Percentiles rank a stretch among this genome's conserved stretches.
Conservation (phyloP, 495 filamentous ascomycete species). For the Haplographium delicatum region DNA sequence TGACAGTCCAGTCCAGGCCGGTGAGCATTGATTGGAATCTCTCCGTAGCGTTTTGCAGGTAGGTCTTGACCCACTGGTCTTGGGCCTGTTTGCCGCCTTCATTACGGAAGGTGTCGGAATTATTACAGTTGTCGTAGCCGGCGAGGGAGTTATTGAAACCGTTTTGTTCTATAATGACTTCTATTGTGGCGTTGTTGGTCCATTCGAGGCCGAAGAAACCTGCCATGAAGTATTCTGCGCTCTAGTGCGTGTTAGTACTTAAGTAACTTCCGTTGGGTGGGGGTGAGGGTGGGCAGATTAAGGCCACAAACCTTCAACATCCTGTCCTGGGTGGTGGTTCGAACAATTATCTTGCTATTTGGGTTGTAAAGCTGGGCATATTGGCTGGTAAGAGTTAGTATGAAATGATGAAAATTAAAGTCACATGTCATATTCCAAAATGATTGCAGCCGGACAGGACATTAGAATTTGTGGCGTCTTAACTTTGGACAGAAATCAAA, state of each 20-base stretch:
- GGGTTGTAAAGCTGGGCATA: conserved; percentile 57
- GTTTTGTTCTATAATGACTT: conserved; percentile 42
- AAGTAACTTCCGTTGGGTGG: background rate
- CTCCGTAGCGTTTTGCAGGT: conserved; percentile 42
- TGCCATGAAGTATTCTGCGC: conserved; percentile 63
- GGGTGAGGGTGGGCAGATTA: conserved; percentile 37
- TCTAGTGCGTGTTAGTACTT: conserved; percentile 53
- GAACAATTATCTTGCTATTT: conserved; percentile 54
- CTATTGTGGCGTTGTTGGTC: conserved; percentile 46
- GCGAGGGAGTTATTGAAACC: conserved; percentile 47
- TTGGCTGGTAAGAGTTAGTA: conserved; percentile 25
- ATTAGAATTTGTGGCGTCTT: no score
- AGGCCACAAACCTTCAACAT: conserved; percentile 57
- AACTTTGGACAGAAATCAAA: no score
- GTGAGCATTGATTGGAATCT: conserved; percentile 41
- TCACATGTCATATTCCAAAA: no score
- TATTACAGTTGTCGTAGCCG: conserved; percentile 38
- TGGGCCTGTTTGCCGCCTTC: conserved; percentile 65
- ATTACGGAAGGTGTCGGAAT: conserved; percentile 59
- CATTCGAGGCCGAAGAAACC: conserved; percentile 62
- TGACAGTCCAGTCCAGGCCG: conserved; percentile 44
- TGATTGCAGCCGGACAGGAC: no score
- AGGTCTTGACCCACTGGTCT: conserved; percentile 27
- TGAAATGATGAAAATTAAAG: no score
- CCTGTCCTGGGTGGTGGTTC: conserved; percentile 52